These are phyloP conservation scores for Trichothecium sympodiale DNA, from an alignment of 2,329 filamentous ascomycete species.

Conservation along the genomic window DNA sequence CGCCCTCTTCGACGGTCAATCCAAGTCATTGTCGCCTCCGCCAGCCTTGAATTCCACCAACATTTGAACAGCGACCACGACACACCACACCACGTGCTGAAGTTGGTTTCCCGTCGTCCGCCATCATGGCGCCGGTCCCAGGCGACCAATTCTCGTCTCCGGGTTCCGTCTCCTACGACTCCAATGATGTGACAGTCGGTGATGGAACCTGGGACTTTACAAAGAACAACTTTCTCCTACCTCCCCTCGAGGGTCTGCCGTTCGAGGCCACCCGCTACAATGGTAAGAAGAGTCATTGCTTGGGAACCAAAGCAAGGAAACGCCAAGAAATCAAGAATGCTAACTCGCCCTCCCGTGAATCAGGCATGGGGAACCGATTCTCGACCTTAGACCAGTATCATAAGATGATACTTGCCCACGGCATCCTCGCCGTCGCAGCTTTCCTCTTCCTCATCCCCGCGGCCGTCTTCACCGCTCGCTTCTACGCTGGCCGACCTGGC, in stretches of 20 bases:
- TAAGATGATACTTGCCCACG: constrained; percentile 58
- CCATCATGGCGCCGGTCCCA: constrained; percentile 49
- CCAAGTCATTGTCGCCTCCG: too few species aligned
- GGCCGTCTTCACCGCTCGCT: constrained; percentile 64
- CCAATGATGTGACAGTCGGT: constrained; percentile 63
- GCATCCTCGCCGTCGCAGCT: constrained; percentile 57
- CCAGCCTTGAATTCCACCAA: too few species aligned
- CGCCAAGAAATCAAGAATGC: not conserved
- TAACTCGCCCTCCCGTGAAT: constrained; percentile 1
- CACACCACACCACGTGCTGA: too few species aligned
- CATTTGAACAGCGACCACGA: too few species aligned
- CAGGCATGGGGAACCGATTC: constrained; percentile 78
- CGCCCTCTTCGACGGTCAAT: too few species aligned
- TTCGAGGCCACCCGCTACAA: constrained; percentile 79
- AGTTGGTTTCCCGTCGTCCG: too few species aligned
- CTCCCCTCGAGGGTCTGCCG: constrained; percentile 65
- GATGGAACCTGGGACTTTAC: constrained; percentile 76
- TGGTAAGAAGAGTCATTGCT: constrained; percentile 40
- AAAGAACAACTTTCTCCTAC: constrained; percentile 67
- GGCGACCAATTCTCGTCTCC: constrained; percentile 50
- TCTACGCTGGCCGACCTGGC: constrained; percentile 52
- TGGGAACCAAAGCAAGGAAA: not conserved
- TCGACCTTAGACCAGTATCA: constrained; percentile 59
- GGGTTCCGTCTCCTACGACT: constrained; percentile 62
- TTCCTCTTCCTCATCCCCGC: constrained; percentile 65